phyloP scores from a whole-genome alignment of 306 rosid genomes.

The Astragalus glycyphyllos region DNA sequence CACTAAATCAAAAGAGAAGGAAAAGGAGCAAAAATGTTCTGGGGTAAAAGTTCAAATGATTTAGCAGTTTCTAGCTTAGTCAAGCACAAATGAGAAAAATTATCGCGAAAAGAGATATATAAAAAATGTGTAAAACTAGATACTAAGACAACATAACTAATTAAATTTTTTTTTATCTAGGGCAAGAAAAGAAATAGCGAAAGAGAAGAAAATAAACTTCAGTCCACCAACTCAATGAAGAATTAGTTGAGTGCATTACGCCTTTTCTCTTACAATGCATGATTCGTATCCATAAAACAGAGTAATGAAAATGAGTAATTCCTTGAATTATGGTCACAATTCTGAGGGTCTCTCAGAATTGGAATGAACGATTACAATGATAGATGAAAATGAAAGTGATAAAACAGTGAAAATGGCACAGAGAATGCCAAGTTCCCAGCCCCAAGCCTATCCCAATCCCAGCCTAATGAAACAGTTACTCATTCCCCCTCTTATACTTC shows the following conservation, averaged over 20 bases:
- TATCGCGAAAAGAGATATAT: background rate
- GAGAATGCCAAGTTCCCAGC: too few species aligned
- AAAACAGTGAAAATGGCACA: too few species aligned
- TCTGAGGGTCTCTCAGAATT: too few species aligned
- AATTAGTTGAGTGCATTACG: conserved; percentile 20
- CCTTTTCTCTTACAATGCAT: conserved; percentile 3
- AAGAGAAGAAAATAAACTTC: conserved; percentile 18
- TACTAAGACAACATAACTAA: conserved; percentile 7
- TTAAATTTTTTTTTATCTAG: background rate
- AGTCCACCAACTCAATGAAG: conserved; percentile 13
- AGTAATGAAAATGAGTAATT: too few species aligned
- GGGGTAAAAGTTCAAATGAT: conserved; percentile 19
- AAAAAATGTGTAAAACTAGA: conserved; percentile 12
- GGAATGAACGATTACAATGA: too few species aligned
- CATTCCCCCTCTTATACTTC: too few species aligned
- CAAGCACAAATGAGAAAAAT: background rate
- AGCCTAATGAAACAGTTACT: too few species aligned
- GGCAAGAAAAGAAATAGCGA: background rate
- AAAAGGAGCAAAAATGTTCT: conserved; percentile 5
- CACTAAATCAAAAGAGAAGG: conserved; percentile 36
- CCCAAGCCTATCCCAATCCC: too few species aligned
- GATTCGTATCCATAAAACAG: too few species aligned
- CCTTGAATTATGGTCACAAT: too few species aligned
- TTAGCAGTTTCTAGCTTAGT: conserved; percentile 24
- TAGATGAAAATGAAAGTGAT: too few species aligned